Percentiles rank a stretch among this genome's conserved stretches.
phyloP scores from a whole-genome alignment of 73 alveolate genomes.

The Paramecium biaurelia region DNA sequence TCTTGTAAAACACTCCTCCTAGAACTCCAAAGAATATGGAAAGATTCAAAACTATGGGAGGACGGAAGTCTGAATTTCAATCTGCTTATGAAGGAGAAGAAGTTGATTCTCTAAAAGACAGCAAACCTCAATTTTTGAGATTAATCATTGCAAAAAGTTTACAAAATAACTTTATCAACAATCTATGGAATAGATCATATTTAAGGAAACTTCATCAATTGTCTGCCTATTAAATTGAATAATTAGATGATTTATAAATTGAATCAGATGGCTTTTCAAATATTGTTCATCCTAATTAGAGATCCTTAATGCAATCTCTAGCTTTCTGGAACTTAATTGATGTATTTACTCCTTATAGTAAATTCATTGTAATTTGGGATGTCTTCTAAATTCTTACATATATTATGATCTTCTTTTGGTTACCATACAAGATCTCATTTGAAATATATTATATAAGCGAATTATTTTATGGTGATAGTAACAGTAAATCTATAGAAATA shows the following conservation, averaged over 20 bases:
- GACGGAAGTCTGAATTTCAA: background rate
- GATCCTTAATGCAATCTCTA: background rate
- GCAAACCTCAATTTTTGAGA: constrained; percentile 37
- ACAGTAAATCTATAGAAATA: background rate
- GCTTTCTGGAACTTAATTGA: constrained; percentile 3
- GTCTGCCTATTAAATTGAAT: background rate
- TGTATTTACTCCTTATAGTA: constrained; percentile 43
- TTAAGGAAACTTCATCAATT: constrained; percentile 17
- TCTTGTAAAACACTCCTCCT: background rate
- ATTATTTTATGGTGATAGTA: background rate
- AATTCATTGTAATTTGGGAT: constrained; percentile 39
- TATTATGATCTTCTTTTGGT: constrained; percentile 28
- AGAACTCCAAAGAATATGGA: background rate
- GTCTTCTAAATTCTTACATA: constrained; percentile 1
- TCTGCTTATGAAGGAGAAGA: constrained; percentile 33
- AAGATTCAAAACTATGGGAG: background rate
- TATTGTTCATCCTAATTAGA: background rate
- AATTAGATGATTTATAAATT: constrained; percentile 11
- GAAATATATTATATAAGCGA: constrained; percentile 10
- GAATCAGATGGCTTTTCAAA: background rate
- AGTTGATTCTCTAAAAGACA: background rate
- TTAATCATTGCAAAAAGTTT: constrained; percentile 25
- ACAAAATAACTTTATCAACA: constrained; percentile 16
- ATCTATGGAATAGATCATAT: constrained; percentile 31
- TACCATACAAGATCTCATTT: constrained; percentile 42